Evolutionary conservation across 176 grass and related monocot genomes (phyloP), one percentile per base, ranked within the genome.

Genomic region (Oryza australiensis): DNA sequence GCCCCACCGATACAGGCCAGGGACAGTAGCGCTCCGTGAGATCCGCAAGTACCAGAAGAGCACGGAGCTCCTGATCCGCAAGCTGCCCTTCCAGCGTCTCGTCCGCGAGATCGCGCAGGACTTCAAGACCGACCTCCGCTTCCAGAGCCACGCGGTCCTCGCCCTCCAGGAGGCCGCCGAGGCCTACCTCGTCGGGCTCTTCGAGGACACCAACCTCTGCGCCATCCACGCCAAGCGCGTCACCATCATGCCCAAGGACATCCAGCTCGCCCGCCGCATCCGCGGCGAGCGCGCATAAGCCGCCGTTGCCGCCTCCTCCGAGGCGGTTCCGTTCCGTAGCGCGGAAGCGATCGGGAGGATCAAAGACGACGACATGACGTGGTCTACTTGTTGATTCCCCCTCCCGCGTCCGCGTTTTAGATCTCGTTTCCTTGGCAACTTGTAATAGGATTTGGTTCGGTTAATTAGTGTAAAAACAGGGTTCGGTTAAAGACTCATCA

Each of bases 21-120:
- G 95, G 0, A 98, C 95, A 0, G 95, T 98, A 0, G 95, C 95
- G 0, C 84, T 98, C 0, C 86, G 92, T 0, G 95, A 98, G 90
- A 98, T 98, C 88, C 85, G 92, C 79, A 98, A 94, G 90, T 98
- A 98, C 82, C 92, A 98, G 95, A 98, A 98, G 90, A 94, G 92
- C 82, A 98, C 92, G 24, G 95, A 98, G 88, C 92, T 98, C 0
- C 88, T 98, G 1, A 98, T 98, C 82, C 86, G 95, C 29, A 98
- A 98, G 90, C 88, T 98, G 0, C 92, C 95, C 0, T 98, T 98
- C 80, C 92, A 98, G 90, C 84, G 95, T 38, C 79, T 98, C 1
- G 95, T 98, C 7, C 83, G 95, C 2, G 95, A 98, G 90, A 98
- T 98, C 49, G 95, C 92, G 0, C 95, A 98, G 84, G 95, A 98